These are phyloP conservation scores for Lolium rigidum DNA, from an alignment of 176 grass and related monocot species.

Conservation along the genomic window DNA sequence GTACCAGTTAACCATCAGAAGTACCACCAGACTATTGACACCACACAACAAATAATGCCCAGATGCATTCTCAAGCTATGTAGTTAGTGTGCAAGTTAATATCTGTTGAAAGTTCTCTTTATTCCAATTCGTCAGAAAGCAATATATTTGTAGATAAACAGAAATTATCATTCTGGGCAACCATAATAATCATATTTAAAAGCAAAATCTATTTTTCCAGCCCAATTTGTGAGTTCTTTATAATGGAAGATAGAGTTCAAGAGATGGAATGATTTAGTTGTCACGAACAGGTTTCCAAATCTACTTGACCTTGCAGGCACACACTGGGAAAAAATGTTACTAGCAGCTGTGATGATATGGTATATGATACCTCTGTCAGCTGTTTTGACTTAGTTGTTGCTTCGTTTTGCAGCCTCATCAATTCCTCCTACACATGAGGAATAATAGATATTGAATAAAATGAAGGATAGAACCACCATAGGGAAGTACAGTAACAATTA, in stretches of 20 bases:
- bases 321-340: not conserved
- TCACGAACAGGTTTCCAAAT: not conserved
- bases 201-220: not conserved
- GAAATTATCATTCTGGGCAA: constrained; percentile 9
- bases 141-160: constrained; percentile 15
- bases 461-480: not conserved
- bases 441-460: constrained; percentile 41
- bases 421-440: constrained; percentile 70
- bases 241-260: not conserved
- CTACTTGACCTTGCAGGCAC: not conserved
- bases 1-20: not conserved
- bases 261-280: constrained; percentile 1
- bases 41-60: not conserved
- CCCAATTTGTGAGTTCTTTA: not conserved
- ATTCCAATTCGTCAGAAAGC: not conserved
- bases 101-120: constrained; percentile 24
- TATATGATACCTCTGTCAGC: constrained; percentile 69
- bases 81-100: constrained; percentile 12
- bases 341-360: not conserved
- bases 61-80: constrained; percentile 7
- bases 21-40: not conserved
- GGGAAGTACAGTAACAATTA: constrained; percentile 6
- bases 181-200: constrained; percentile 19
- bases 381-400: constrained; percentile 75
- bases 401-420: constrained; percentile 85